phyloP scores from a whole-genome alignment of 306 rosid species.

The Phaseolus lunatus region DNA sequence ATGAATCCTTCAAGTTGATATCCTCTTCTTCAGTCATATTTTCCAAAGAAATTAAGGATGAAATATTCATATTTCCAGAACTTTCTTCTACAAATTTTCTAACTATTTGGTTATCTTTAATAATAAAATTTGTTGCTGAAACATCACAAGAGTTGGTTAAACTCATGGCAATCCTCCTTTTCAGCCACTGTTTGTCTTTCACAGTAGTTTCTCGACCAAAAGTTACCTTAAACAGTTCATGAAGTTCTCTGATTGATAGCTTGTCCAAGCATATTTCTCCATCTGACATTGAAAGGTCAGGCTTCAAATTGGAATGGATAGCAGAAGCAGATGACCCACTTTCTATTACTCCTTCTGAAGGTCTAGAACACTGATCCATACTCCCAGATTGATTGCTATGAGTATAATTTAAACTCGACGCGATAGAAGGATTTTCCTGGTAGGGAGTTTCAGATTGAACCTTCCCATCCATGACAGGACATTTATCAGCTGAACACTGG shows the following conservation, averaged over 20 bases:
- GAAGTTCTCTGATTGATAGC: constrained; percentile 91
- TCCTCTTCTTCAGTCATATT: constrained; percentile 48
- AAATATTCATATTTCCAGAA: constrained; percentile 52
- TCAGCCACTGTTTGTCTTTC: constrained; percentile 92
- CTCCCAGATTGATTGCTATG: constrained; percentile 60
- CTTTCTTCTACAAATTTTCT: constrained; percentile 56
- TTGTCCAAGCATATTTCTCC: constrained; percentile 87
- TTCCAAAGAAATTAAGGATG: constrained; percentile 42
- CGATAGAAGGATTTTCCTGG: constrained; percentile 67
- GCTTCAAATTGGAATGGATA: constrained; percentile 52
- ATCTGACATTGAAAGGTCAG: constrained; percentile 62
- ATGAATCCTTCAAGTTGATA: constrained; percentile 52
- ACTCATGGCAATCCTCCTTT: constrained; percentile 94
- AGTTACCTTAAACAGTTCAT: constrained; percentile 81
- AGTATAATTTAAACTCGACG: constrained; percentile 54
- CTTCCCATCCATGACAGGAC: constrained; percentile 56
- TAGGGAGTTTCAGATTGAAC: constrained; percentile 48
- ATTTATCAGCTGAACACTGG: constrained; percentile 59
- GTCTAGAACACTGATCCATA: constrained; percentile 62
- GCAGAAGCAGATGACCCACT: constrained; percentile 74
- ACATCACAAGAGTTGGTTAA: constrained; percentile 88
- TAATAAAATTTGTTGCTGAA: constrained; percentile 70
- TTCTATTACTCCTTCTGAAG: constrained; percentile 64
- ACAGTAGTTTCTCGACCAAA: constrained; percentile 96
- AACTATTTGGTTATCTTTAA: constrained; percentile 68